phyloP scores from a whole-genome alignment of 306 rosid species.

The Ormosia semicastrata region DNA sequence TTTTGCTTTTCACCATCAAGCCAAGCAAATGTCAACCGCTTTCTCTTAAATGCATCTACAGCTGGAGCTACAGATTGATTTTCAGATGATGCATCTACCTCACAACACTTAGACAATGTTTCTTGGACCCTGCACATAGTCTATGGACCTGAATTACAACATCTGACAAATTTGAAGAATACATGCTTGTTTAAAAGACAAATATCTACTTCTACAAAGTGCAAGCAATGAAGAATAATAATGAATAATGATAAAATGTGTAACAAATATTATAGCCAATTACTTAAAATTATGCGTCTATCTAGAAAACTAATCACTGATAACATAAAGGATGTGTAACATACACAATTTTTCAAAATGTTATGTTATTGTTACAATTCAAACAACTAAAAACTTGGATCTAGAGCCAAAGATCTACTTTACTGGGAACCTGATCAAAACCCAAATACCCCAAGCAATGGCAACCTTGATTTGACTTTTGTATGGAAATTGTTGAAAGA shows the following conservation, averaged over 20 bases:
- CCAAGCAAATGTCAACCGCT: constrained; percentile 87
- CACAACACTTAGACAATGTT: constrained; percentile 45
- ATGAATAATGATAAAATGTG: background rate
- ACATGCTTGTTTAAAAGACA: constrained; percentile 8
- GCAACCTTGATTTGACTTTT: constrained; percentile 1
- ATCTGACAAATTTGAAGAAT: constrained; percentile 26
- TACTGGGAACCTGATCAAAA: constrained; percentile 1
- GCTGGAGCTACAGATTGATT: constrained; percentile 56
- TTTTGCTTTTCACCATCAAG: constrained; percentile 90
- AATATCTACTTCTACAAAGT: background rate
- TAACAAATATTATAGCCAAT: background rate
- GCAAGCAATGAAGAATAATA: background rate
- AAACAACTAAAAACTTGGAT: background rate
- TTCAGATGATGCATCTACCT: constrained; percentile 42
- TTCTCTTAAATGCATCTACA: constrained; percentile 51
- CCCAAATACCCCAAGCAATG: background rate
- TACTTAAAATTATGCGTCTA: background rate
- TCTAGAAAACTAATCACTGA: background rate
- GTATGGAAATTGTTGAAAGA: background rate
- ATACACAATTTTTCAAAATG: background rate
- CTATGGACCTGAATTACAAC: constrained; percentile 55
- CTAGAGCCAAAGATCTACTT: background rate
- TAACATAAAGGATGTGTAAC: background rate
- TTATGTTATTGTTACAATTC: background rate
- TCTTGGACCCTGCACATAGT: constrained; percentile 80